Conservation (phyloP, 2,329 filamentous ascomycete genomes). For the Geosmithia putterillii region DNA sequence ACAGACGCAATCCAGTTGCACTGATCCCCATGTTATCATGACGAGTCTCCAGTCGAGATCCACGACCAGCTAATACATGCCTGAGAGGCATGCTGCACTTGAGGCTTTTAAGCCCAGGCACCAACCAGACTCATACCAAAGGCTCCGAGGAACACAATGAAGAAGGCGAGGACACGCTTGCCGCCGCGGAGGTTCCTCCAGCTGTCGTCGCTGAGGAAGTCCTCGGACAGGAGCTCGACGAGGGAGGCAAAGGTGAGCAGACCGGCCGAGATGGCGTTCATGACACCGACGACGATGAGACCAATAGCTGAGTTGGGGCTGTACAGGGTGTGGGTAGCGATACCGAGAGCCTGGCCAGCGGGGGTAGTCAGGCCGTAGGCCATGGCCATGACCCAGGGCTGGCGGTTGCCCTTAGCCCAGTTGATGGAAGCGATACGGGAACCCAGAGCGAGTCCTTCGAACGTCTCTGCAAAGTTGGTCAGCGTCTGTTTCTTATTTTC, state of each 20-base stretch:
- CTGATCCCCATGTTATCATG: too few relatives aligned
- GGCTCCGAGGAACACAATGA: constrained; percentile 45
- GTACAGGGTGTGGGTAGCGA: constrained; percentile 58
- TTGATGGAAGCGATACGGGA: constrained; percentile 48
- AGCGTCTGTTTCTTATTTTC: background rate
- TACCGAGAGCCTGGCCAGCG: constrained; percentile 60
- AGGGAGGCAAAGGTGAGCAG: constrained; percentile 60
- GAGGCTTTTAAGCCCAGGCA: constrained; percentile 39
- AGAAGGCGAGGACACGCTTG: constrained; percentile 34
- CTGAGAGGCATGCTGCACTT: too few relatives aligned
- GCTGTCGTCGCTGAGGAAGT: constrained; percentile 55
- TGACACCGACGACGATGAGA: constrained; percentile 58
- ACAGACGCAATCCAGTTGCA: background rate
- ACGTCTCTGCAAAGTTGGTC: constrained; percentile 20
- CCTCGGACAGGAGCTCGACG: constrained; percentile 60
- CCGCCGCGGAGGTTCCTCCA: constrained; percentile 42
- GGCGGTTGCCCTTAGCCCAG: constrained; percentile 25
- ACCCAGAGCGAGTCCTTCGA: constrained; percentile 49
- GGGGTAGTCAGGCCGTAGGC: constrained; percentile 51
- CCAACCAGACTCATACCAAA: constrained; percentile 52
- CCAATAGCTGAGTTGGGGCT: constrained; percentile 54
- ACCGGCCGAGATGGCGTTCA: constrained; percentile 62
- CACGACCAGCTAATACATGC: too few relatives aligned
- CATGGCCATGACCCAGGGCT: constrained; percentile 44
- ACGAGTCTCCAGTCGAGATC: too few relatives aligned